Base-by-base conservation (phyloP, 352 stramenopile genomes). In the Phytophthora pistaciae region DNA sequence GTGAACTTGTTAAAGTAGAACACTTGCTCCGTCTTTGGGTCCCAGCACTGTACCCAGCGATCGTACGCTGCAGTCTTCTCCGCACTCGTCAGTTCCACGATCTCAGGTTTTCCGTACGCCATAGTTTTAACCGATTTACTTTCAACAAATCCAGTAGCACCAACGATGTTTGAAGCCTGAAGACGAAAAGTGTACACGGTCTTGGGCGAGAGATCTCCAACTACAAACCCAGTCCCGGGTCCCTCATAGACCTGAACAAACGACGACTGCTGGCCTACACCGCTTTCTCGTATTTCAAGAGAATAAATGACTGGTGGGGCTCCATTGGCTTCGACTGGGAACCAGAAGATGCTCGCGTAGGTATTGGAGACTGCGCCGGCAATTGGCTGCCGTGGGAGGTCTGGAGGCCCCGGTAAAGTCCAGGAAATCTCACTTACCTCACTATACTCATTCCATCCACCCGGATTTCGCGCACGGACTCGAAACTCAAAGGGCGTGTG, bases 1-100 rank as follows among this genome's bases (percentile, higher is more conserved):
- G 87, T 94, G 29, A 88, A 93, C 69, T 91, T 91, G 74, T 97
- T 95, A 75, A 96, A 97, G 74, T 90, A 97, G 68, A 97, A 97
- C 0, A 96, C 84, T 61, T 93, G 78, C 65, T 96, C 88, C 9
- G 87, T 81, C 66, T 90, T 92, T 36, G 80, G 80, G 40, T 97
- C 91, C 91, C 91, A 97, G 76, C 90, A 97, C 64, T 94, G 88
- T 10, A 96, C 82, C 91, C 91, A 97, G 0, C 80, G 80, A 54
- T 91, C 80, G 50, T 83, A 85, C 0, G 70, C 67, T 40, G 69
- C 56, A 16, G 50, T 78, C 52, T 84, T 67, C 46, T 90, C 87
- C 0, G 52, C 64, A 29, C 23, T 77, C 33, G 72, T 80, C 9
- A 95, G 79, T 38, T 93, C 85, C 21, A 94, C 80, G 14, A 95